These are phyloP conservation scores for Prunus yedoensis DNA, from an alignment of 331 rosid genomes.

Conservation along the genomic window DNA sequence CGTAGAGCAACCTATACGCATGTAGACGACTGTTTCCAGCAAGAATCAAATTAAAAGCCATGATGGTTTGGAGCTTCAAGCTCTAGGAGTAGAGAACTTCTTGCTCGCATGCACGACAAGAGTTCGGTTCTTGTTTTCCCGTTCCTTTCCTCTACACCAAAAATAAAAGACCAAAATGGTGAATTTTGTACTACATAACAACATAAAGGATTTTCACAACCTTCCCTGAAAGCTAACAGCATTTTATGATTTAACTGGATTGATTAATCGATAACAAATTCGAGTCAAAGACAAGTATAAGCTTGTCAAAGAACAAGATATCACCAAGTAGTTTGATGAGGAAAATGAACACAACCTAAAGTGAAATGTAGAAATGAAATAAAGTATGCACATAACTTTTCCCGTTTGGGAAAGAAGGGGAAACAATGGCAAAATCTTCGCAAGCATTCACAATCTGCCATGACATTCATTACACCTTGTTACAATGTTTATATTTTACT, in stretches of 20 bases:
- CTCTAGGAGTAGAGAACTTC: no score
- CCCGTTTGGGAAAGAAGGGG: neutral
- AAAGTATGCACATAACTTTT: neutral
- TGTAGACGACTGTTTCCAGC: no score
- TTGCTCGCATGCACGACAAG: no score
- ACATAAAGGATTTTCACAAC: neutral
- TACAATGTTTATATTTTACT: slow-evolving; percentile 12
- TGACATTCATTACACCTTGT: slow-evolving; percentile 13
- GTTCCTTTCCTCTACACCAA: no score
- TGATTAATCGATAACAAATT: neutral
- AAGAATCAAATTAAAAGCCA: no score
- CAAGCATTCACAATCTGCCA: slow-evolving; percentile 12
- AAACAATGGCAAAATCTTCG: neutral
- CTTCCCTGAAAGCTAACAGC: neutral
- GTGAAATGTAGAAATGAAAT: neutral
- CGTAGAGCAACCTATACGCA: no score
- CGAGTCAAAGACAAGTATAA: neutral
- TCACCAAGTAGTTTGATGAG: neutral
- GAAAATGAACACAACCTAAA: neutral
- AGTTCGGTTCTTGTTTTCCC: no score
- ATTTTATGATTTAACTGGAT: neutral
- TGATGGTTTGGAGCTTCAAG: no score
- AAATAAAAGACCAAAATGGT: neutral
- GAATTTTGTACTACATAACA: neutral
- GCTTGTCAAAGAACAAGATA: neutral